Evolutionary conservation across 2,329 filamentous ascomycete species (phyloP).

Genomic region (Cladosporium sphaerospermum): DNA sequence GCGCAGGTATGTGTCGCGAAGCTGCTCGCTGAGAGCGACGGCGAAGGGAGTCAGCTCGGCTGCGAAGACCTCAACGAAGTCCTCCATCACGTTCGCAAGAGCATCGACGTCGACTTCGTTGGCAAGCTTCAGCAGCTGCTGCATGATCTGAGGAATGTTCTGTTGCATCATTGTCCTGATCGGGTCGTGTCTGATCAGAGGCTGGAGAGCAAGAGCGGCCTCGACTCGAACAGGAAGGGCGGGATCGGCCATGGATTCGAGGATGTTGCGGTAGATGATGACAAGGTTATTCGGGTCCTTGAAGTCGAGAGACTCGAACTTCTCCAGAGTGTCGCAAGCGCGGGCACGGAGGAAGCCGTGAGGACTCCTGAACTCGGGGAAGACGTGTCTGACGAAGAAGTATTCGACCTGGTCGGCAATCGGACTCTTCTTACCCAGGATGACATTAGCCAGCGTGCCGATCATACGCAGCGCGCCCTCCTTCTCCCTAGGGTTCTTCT

Average conservation of each 20-base stretch:
- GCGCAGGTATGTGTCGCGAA: conserved; percentile 90
- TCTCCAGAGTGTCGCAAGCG: conserved; percentile 94
- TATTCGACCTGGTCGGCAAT: conserved; percentile 97
- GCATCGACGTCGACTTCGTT: conserved; percentile 98
- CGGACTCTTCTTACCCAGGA: conserved; percentile 95
- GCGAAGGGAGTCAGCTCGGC: conserved; percentile 93
- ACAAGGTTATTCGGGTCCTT: conserved; percentile 93
- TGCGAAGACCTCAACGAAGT: conserved; percentile 99
- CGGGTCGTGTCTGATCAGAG: conserved; percentile 88
- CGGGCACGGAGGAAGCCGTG: conserved; percentile 90
- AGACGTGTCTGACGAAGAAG: conserved; percentile 96
- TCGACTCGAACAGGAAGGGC: conserved; percentile 90
- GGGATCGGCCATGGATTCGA: conserved; percentile 94
- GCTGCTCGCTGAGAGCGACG: conserved; percentile 88
- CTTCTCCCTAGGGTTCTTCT: conserved; percentile 93
- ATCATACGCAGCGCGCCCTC: conserved; percentile 97
- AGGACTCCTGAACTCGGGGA: conserved; percentile 90
- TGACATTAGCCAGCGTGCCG: conserved; percentile 85
- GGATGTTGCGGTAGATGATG: conserved; percentile 91
- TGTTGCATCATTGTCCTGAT: conserved; percentile 95
- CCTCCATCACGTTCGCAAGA: conserved; percentile 97
- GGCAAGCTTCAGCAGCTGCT: conserved; percentile 90
- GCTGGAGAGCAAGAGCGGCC: conserved; percentile 87
- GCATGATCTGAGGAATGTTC: conserved; percentile 98
- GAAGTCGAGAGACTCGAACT: conserved; percentile 96